These are phyloP conservation scores for Aureobasidium vineae DNA, from an alignment of 2,329 filamentous ascomycete species.

Conservation along the genomic window DNA sequence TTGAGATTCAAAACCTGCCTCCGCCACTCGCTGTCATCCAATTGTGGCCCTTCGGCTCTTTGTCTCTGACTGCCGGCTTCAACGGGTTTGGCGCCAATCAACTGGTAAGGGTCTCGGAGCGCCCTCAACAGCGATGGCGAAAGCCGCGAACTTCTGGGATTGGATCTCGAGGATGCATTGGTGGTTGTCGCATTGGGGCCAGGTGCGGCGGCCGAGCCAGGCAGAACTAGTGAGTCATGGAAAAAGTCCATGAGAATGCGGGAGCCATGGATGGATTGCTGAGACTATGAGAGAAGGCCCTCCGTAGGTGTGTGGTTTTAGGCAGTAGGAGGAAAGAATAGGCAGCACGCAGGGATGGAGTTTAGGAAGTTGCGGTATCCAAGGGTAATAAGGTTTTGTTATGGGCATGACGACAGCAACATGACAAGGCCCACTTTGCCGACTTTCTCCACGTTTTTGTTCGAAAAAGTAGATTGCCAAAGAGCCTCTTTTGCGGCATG, in stretches of 20 bases:
- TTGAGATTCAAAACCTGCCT: slow-evolving; percentile 62
- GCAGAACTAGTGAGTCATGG: slow-evolving; percentile 26
- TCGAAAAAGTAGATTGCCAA: not conserved
- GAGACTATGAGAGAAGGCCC: not conserved
- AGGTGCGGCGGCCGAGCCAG: slow-evolving; percentile 14
- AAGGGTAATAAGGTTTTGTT: slow-evolving; percentile 8
- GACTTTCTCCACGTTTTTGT: slow-evolving; percentile 6
- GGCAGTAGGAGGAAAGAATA: not conserved
- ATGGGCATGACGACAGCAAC: slow-evolving; percentile 14
- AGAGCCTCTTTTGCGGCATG: not conserved
- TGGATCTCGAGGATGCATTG: not conserved
- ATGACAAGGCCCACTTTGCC: slow-evolving; percentile 1
- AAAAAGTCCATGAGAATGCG: slow-evolving; percentile 27
- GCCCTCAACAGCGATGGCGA: slow-evolving; percentile 7
- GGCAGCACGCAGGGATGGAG: not conserved
- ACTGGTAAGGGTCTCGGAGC: slow-evolving; percentile 18
- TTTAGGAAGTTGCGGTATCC: not conserved
- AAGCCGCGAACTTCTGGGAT: not conserved
- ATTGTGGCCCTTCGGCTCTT: slow-evolving; percentile 39
- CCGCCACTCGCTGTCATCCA: slow-evolving; percentile 38
- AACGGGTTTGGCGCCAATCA: slow-evolving; percentile 1
- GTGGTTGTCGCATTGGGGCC: not conserved
- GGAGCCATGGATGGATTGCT: slow-evolving; percentile 12
- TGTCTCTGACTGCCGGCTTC: slow-evolving; percentile 9
- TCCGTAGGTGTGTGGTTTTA: not conserved